These are phyloP conservation scores for Leptomonas pyrrhocoris DNA, from an alignment of 208 protist genomes.

Conservation along the genomic window DNA sequence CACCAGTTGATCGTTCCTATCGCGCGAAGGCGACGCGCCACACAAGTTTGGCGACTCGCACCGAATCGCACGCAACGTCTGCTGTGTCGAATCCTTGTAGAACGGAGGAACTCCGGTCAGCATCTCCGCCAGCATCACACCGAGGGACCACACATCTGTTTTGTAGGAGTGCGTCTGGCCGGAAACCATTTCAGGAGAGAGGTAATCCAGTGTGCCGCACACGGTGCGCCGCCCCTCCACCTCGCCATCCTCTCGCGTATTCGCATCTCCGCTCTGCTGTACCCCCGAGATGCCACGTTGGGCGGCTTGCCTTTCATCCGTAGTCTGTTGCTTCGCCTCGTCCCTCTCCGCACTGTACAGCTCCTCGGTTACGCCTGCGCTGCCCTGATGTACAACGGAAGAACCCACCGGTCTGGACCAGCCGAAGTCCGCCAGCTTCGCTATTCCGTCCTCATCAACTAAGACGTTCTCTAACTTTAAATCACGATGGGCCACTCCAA, in stretches of 20 bases:
- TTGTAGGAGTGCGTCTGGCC: slow-evolving; percentile 57
- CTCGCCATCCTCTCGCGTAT: background rate
- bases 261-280: background rate
- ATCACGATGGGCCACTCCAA: slow-evolving; percentile 87
- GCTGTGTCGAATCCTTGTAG: slow-evolving; percentile 47
- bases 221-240: slow-evolving; percentile 50
- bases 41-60: slow-evolving; percentile 40
- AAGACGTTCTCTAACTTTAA: slow-evolving; percentile 93
- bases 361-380: background rate
- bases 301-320: no score
- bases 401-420: slow-evolving; percentile 81
- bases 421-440: slow-evolving; percentile 99
- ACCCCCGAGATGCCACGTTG: no score
- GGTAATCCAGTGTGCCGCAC: slow-evolving; percentile 99
- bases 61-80: slow-evolving; percentile 73
- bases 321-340: background rate
- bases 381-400: background rate
- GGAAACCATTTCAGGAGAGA: slow-evolving; percentile 97
- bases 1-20: background rate
- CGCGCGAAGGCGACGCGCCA: background rate
- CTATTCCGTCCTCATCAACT: slow-evolving; percentile 67
- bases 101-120: slow-evolving; percentile 79
- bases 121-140: slow-evolving; percentile 85
- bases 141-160: slow-evolving; percentile 91
- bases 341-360: background rate